A percentile compares a stretch with the other conserved stretches of the same genome.
Conservation (phyloP, 139 green algal genomes). For the Desmodesmus armatus region DNA sequence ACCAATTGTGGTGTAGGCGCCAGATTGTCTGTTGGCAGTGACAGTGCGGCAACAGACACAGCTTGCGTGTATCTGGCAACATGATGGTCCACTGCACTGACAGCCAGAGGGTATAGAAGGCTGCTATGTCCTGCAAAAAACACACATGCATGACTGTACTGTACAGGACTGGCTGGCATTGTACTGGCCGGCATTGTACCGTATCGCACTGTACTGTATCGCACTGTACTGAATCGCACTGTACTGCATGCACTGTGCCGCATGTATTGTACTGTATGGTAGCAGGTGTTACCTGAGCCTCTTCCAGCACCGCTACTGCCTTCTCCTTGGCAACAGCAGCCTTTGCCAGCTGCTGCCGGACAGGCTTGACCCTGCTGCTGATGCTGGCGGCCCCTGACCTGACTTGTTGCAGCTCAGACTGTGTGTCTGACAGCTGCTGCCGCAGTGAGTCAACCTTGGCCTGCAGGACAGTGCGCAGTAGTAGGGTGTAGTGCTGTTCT, state of each 20-base stretch:
- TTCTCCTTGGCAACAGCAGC: neutral
- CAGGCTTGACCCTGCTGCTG: conserved; percentile 11
- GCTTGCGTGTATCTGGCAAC: too few relatives aligned
- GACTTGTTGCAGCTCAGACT: neutral
- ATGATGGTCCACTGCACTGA: too few relatives aligned
- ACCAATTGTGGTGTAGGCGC: too few relatives aligned
- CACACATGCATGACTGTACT: neutral
- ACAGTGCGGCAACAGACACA: too few relatives aligned
- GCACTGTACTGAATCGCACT: too few relatives aligned
- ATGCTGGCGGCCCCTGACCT: neutral
- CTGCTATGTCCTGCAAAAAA: neutral
- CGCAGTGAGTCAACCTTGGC: conserved; percentile 11
- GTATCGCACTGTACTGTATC: too few relatives aligned
- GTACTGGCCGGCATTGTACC: too few relatives aligned
- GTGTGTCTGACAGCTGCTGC: conserved; percentile 34
- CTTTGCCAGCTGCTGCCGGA: conserved; percentile 10
- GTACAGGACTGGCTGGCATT: too few relatives aligned
- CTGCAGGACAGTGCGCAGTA: neutral
- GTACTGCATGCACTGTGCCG: too few relatives aligned
- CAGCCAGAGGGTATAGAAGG: too few relatives aligned
- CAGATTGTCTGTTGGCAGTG: too few relatives aligned
- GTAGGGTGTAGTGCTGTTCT: neutral
- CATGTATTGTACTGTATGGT: too few relatives aligned
- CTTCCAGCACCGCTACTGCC: neutral
- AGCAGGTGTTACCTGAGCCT: neutral